Evolutionary conservation across 495 filamentous ascomycete genomes (phyloP).

Genomic region (Lasiosphaeris hirsuta): DNA sequence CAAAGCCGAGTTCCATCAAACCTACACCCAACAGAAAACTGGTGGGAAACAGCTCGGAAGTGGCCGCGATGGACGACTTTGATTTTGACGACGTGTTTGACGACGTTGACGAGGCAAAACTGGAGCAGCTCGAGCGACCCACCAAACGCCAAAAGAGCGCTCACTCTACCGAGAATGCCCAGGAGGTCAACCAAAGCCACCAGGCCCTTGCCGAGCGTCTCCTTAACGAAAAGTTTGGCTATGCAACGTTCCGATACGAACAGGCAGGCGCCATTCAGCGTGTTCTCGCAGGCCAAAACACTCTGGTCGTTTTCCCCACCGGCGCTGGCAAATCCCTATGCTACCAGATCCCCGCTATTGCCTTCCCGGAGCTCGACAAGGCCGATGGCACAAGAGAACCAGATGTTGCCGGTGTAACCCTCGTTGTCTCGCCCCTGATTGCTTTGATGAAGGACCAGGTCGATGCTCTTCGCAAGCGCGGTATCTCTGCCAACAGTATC

Average conservation of each 20-base stretch:
- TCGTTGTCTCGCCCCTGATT: conserved; percentile 55
- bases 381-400: conserved; percentile 18
- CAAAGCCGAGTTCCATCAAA: too few relatives aligned
- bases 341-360: conserved; percentile 55
- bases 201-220: conserved; percentile 12
- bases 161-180: background rate
- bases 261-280: conserved; percentile 52
- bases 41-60: too few relatives aligned
- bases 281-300: conserved; percentile 48
- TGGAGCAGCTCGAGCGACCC: conserved; percentile 18
- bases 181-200: conserved; percentile 1
- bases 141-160: conserved; percentile 2
- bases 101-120: conserved; percentile 20
- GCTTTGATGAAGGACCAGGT: conserved; percentile 61
- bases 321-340: conserved; percentile 58
- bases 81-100: conserved; percentile 24
- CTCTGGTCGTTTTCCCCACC: conserved; percentile 56
- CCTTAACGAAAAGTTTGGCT: conserved; percentile 46
- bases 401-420: conserved; percentile 41
- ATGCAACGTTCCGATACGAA: conserved; percentile 47
- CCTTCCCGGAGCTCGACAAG: conserved; percentile 47
- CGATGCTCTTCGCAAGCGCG: conserved; percentile 45
- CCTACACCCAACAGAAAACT: too few relatives aligned
- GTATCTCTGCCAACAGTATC: conserved; percentile 48
- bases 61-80: conserved; percentile 6